These are phyloP conservation scores for Martiniozyma abietophila DNA, from an alignment of 805 yeast species.

Conservation along the genomic window DNA sequence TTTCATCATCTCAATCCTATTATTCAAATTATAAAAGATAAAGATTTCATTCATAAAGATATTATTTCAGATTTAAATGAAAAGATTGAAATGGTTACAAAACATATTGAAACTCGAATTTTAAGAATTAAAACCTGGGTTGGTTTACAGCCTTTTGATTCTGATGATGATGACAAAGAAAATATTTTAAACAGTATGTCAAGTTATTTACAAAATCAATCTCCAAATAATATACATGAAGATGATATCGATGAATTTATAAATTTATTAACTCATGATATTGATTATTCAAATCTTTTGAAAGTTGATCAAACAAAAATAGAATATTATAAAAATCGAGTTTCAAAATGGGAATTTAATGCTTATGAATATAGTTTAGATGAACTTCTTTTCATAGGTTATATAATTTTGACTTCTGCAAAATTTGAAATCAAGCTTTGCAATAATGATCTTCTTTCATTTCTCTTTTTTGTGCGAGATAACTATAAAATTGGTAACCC, in stretches of 20 bases:
- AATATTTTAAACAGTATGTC: constrained; percentile 24
- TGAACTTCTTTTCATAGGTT: constrained; percentile 56
- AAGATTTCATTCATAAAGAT: too few relatives aligned
- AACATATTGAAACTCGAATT: constrained; percentile 20
- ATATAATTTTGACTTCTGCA: constrained; percentile 34
- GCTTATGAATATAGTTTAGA: constrained; percentile 58
- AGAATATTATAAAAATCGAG: constrained; percentile 23
- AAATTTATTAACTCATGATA: constrained; percentile 19
- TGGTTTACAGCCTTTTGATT: constrained; percentile 22
- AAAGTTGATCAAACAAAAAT: constrained; percentile 14
- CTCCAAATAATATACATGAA: not conserved
- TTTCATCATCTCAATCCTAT: constrained; percentile 23
- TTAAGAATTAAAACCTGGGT: constrained; percentile 34
- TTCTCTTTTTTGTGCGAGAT: constrained; percentile 62
- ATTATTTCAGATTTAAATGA: not conserved
- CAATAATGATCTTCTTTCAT: constrained; percentile 13
- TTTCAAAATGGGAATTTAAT: constrained; percentile 60
- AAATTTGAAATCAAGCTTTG: not conserved
- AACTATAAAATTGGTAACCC: constrained; percentile 79
- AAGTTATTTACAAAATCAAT: constrained; percentile 16
- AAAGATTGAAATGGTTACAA: constrained; percentile 7
- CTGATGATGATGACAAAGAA: too few relatives aligned
- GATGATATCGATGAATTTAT: constrained; percentile 10
- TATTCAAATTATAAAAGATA: constrained; percentile 7
- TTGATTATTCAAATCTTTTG: constrained; percentile 24